phyloP scores from a whole-genome alignment of 164 flowering plant genomes.

The Akebia trifoliata region DNA sequence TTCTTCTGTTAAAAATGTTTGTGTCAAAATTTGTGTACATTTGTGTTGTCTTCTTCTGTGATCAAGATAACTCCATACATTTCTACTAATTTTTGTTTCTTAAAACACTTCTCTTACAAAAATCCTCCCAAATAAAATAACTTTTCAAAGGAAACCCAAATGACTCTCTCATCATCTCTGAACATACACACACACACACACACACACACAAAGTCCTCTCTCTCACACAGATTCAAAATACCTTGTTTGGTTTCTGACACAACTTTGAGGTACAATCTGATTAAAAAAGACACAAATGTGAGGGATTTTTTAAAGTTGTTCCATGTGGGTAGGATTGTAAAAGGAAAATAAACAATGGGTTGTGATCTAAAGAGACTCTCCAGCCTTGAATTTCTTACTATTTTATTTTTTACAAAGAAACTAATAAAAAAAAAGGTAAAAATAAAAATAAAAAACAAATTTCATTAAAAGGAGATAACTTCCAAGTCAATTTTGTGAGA shows the following conservation, averaged over 20 bases:
- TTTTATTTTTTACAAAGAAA: too few species aligned
- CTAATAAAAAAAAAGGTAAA: too few species aligned
- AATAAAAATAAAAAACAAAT: too few species aligned
- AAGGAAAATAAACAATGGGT: too few species aligned
- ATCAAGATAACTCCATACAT: slow-evolving; percentile 22
- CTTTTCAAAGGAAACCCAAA: slow-evolving; percentile 24
- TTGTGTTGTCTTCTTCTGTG: slow-evolving; percentile 58
- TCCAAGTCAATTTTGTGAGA: too few species aligned
- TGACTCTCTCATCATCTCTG: slow-evolving; percentile 31
- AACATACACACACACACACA: slow-evolving; percentile 18
- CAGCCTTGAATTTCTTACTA: too few species aligned
- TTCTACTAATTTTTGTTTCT: slow-evolving; percentile 31
- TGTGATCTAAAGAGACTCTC: too few species aligned
- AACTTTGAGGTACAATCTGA: too few species aligned
- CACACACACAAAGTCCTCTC: too few species aligned
- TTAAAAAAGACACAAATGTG: too few species aligned
- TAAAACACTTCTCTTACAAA: slow-evolving; percentile 29
- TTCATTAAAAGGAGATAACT: slow-evolving; percentile 10
- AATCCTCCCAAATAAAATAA: slow-evolving; percentile 23
- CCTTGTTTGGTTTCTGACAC: too few species aligned
- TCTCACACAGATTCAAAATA: slow-evolving; percentile 12
- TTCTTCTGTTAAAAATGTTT: slow-evolving; percentile 27
- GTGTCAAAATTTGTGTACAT: slow-evolving; percentile 42
- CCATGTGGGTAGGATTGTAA: slow-evolving; percentile 50
- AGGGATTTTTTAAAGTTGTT: slow-evolving; percentile 28